Evolutionary conservation across 2,329 filamentous ascomycete species (phyloP).

Genomic region (Colletotrichum liriopes): DNA sequence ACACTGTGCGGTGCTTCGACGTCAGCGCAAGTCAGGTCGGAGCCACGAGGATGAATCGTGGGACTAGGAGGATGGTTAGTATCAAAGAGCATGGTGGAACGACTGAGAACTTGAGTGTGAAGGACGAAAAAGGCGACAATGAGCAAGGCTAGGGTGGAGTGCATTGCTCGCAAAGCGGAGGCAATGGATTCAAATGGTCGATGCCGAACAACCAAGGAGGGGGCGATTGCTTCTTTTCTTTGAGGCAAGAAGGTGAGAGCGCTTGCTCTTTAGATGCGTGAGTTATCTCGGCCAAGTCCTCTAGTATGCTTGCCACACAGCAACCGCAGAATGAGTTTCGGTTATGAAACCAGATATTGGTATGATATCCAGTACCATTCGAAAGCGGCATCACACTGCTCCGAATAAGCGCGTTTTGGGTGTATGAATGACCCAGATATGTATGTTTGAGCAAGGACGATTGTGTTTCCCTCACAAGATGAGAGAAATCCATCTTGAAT

Average conservation of each 20-base stretch:
- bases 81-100: neutral
- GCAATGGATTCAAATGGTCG: neutral
- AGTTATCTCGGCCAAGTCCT: neutral
- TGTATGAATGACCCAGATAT: neutral
- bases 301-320: neutral
- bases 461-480: neutral
- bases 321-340: neutral
- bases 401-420: neutral
- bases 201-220: neutral
- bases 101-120: too few relatives aligned
- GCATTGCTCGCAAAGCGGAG: neutral
- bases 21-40: neutral
- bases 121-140: neutral
- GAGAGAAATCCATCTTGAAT: conserved; percentile 10
- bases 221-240: neutral
- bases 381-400: neutral
- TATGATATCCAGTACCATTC: neutral
- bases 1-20: neutral
- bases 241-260: neutral
- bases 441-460: neutral
- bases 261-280: conserved; percentile 21
- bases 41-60: neutral
- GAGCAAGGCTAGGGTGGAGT: neutral
- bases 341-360: neutral
- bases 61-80: conserved; percentile 2